Percentiles rank a stretch among this genome's conserved stretches.
These are phyloP conservation scores for Russula compacta DNA, from an alignment of 768 basidiomycete species.

Conservation along the genomic window DNA sequence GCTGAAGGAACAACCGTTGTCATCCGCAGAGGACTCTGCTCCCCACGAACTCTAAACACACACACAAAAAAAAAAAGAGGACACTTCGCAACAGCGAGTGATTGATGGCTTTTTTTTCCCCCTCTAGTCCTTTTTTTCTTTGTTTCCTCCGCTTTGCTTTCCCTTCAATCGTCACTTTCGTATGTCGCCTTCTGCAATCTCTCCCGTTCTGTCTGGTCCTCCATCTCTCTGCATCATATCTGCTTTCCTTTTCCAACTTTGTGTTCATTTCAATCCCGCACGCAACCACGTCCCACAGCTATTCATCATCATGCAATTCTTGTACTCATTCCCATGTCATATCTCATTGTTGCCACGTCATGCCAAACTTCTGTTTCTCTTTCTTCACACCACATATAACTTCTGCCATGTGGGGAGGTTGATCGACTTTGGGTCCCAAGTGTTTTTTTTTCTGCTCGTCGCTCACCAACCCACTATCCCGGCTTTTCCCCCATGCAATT, in stretches of 20 bases:
- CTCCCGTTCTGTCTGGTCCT: background rate
- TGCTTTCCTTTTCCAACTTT: background rate
- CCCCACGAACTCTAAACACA: conserved; percentile 10
- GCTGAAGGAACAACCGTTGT: conserved; percentile 12
- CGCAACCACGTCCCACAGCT: conserved; percentile 18
- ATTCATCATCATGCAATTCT: conserved; percentile 22
- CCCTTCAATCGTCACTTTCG: background rate
- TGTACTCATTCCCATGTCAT: conserved; percentile 21
- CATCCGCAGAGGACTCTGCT: conserved; percentile 4
- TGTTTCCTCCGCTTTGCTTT: background rate
- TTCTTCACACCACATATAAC: background rate
- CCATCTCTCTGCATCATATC: conserved; percentile 18
- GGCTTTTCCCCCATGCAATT: conserved; percentile 8
- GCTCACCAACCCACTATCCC: background rate
- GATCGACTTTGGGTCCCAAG: background rate
- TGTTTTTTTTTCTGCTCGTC: background rate
- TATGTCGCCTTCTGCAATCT: conserved; percentile 9
- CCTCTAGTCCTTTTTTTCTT: background rate
- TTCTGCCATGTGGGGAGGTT: background rate
- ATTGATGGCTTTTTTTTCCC: background rate
- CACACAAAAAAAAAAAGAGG: background rate
- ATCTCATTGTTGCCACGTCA: conserved; percentile 22
- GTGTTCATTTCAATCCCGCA: conserved; percentile 6
- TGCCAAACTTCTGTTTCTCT: background rate
- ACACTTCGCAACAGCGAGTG: conserved; percentile 6